Conservation (phyloP, 2,329 filamentous ascomycete species). For the Xylariales sp. region DNA sequence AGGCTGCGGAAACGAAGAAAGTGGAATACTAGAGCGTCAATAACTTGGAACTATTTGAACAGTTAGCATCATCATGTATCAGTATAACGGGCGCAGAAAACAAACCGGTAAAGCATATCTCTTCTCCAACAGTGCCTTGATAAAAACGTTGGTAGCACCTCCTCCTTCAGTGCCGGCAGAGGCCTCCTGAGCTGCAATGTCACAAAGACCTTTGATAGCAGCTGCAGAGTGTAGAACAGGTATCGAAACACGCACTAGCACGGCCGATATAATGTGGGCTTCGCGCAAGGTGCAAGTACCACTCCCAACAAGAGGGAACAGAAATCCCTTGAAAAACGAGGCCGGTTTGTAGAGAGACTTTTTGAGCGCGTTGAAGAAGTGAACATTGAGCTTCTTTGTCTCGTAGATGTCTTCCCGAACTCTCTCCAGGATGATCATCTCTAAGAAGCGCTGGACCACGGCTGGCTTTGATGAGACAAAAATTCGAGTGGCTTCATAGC, state of each 20-base stretch:
- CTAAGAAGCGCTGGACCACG: slow-evolving; percentile 79
- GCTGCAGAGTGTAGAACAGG: slow-evolving; percentile 90
- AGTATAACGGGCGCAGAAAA: too few species aligned
- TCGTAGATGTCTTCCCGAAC: slow-evolving; percentile 95
- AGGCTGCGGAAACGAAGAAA: slow-evolving; percentile 83
- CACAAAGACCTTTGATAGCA: slow-evolving; percentile 85
- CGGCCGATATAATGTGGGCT: slow-evolving; percentile 84
- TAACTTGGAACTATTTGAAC: slow-evolving; percentile 57
- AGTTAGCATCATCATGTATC: too few species aligned
- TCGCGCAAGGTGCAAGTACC: slow-evolving; percentile 90
- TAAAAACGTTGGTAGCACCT: slow-evolving; percentile 91
- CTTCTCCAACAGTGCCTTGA: slow-evolving; percentile 89
- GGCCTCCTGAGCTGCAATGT: slow-evolving; percentile 89
- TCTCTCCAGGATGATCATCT: slow-evolving; percentile 79
- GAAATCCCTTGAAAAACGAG: slow-evolving; percentile 93
- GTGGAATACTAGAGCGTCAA: slow-evolving; percentile 94
- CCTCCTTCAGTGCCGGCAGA: slow-evolving; percentile 74
- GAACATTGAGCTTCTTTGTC: slow-evolving; percentile 90
- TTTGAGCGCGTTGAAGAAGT: slow-evolving; percentile 91
- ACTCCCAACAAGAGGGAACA: slow-evolving; percentile 82
- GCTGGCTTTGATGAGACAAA: slow-evolving; percentile 82
- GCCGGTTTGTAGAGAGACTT: slow-evolving; percentile 91
- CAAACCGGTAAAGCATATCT: slow-evolving; percentile 92
- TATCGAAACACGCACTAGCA: slow-evolving; percentile 78
- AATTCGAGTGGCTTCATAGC: slow-evolving; percentile 85